Conservation (phyloP, 805 yeast species). For the Ogataea pini region DNA sequence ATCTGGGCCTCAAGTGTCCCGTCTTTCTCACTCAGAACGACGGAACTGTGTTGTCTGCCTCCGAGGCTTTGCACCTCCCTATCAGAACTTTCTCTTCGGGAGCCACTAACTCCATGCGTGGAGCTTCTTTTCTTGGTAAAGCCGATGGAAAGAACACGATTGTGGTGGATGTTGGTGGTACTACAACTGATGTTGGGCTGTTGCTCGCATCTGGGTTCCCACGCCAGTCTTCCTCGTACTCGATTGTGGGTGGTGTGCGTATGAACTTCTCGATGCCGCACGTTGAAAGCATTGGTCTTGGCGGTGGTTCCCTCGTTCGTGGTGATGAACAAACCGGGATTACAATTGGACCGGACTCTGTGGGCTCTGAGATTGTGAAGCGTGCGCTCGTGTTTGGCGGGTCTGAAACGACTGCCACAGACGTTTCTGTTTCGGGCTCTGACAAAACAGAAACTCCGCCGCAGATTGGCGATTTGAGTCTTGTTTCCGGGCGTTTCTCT, state of each 20-base stretch:
- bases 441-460: slow-evolving; percentile 29
- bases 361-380: slow-evolving; percentile 42
- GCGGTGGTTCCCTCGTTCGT: slow-evolving; percentile 50
- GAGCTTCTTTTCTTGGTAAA: slow-evolving; percentile 45
- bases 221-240: slow-evolving; percentile 44
- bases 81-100: slow-evolving; percentile 51
- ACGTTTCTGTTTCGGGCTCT: slow-evolving; percentile 40
- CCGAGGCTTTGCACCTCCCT: slow-evolving; percentile 43
- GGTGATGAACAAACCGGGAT: slow-evolving; percentile 19
- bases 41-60: slow-evolving; percentile 45
- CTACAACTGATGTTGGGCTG: slow-evolving; percentile 52
- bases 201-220: slow-evolving; percentile 49
- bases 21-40: slow-evolving; percentile 48
- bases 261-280: slow-evolving; percentile 54
- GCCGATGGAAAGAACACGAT: slow-evolving; percentile 36
- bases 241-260: slow-evolving; percentile 48
- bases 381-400: slow-evolving; percentile 46
- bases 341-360: slow-evolving; percentile 50
- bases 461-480: slow-evolving; percentile 30
- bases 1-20: slow-evolving; percentile 40
- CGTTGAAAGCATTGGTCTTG: slow-evolving; percentile 49
- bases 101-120: slow-evolving; percentile 49
- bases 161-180: slow-evolving; percentile 53
- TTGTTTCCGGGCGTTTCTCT: slow-evolving; percentile 13
- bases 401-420: slow-evolving; percentile 42